Conservation (phyloP, 1,284 basidiomycete genomes). For the Omphalotus olearius region DNA sequence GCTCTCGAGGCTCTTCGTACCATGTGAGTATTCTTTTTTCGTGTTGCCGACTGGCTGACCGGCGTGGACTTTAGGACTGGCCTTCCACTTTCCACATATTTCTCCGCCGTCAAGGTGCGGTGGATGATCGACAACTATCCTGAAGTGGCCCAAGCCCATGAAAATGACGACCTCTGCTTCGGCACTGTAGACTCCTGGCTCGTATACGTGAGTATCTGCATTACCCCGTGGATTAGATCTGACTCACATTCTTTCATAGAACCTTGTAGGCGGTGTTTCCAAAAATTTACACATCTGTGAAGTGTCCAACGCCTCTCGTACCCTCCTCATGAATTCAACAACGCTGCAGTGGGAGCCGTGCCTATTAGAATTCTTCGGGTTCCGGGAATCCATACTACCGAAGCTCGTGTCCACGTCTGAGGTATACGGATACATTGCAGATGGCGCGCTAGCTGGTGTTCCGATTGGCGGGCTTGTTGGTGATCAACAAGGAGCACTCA, state of each 20-base stretch:
- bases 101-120: conserved; percentile 91
- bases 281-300: conserved; percentile 84
- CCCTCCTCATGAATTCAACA: conserved; percentile 84
- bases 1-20: conserved; percentile 63
- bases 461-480: conserved; percentile 91
- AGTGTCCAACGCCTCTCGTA: conserved; percentile 94
- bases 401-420: conserved; percentile 89
- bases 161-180: conserved; percentile 79
- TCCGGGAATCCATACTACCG: conserved; percentile 79
- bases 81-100: conserved; percentile 91
- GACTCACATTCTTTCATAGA: conserved; percentile 40
- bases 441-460: conserved; percentile 71
- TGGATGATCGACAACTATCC: conserved; percentile 94
- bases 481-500: conserved; percentile 94
- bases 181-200: conserved; percentile 98
- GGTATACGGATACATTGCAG: conserved; percentile 78
- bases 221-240: neutral
- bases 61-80: conserved; percentile 59
- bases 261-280: conserved; percentile 73
- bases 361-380: conserved; percentile 85
- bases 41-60: conserved; percentile 11
- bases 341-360: conserved; percentile 82
- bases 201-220: conserved; percentile 64
- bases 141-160: conserved; percentile 77
- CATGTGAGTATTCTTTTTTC: conserved; percentile 45